A percentile compares a stretch with the other conserved stretches of the same genome.
phyloP scores from a whole-genome alignment of 306 rosid genomes.

The Potentilla sterilis region DNA sequence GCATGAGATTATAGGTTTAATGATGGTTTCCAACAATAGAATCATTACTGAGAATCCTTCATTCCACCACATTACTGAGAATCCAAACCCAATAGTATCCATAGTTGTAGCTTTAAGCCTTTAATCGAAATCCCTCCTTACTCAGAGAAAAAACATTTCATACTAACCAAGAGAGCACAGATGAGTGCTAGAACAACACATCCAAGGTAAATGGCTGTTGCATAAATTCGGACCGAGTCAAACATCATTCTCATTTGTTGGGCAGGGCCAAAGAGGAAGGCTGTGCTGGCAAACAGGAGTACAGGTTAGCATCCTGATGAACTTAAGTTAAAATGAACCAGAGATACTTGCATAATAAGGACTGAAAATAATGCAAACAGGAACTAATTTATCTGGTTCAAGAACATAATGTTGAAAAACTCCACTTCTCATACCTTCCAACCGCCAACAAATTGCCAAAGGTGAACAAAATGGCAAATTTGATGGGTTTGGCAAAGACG shows the following conservation, averaged over 20 bases:
- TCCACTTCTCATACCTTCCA: slow-evolving; percentile 67
- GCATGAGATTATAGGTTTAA: not conserved
- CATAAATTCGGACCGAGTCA: slow-evolving; percentile 70
- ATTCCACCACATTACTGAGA: not conserved
- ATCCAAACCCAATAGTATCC: slow-evolving; percentile 8
- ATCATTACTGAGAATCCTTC: not conserved
- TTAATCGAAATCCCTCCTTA: too few species aligned
- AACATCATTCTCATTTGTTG: slow-evolving; percentile 84
- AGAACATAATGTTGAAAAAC: slow-evolving; percentile 3
- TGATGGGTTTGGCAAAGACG: slow-evolving; percentile 79
- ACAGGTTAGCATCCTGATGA: slow-evolving; percentile 21
- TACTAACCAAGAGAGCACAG: slow-evolving; percentile 86
- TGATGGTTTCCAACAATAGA: not conserved
- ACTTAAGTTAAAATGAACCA: slow-evolving; percentile 12
- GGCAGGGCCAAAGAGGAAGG: slow-evolving; percentile 77
- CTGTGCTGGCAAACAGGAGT: slow-evolving; percentile 78
- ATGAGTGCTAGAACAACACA: slow-evolving; percentile 79
- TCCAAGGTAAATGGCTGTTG: slow-evolving; percentile 82
- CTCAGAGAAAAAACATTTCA: not conserved
- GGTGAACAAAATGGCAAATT: slow-evolving; percentile 80
- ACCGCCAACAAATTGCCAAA: slow-evolving; percentile 86
- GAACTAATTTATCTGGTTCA: not conserved
- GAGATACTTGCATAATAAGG: not conserved
- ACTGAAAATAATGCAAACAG: not conserved
- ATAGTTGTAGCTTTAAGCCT: not conserved